Evolutionary conservation across 768 basidiomycete genomes (phyloP), one percentile per base, ranked within the genome.

Genomic region (Neoboletus magnificus): DNA sequence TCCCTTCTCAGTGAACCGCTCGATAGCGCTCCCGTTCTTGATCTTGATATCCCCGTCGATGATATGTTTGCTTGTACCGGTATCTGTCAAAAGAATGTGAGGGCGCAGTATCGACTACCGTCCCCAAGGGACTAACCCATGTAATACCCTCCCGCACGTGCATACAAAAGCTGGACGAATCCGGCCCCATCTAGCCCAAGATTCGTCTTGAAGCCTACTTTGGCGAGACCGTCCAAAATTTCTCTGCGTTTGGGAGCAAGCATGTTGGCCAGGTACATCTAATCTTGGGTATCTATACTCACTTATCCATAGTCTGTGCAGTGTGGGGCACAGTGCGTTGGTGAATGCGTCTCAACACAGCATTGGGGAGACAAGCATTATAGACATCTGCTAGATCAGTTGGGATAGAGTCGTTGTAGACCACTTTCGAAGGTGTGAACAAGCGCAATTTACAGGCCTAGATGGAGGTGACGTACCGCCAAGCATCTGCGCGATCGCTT

Each of bases 41-140:
- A 83, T 59, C 59, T 79, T 79, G 70, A 83, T 81, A 42, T 74
- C 71, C 16, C 82, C 79, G 22, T 77, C 64, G 23, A 72, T 73
- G 59, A 82, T 76, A 48, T 76, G 67, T 49, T 75, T 70, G 48
- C 76, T 74, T 1, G 77, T 76, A 11, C 78, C 79, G 9, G 62
- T 60, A n/a, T 73, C 73, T 73, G 37, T 47, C 18, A 7, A 25
- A 4, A n/a, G 8, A n/a, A 2, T 2, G 15, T 43, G 3, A 48
- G 27, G 8, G 36, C 8, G 33, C 12, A 4, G 4, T 3, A 10
- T 35, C 20, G n/a, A 13, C 16, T 11, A 8, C 15, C 16, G 5
- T 8, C 2, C 23, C 12, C 15, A 1, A 8, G 29, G 16, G 27
- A 52, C 67, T 25, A 44, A 71, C 77, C 75, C 15, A 78, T 55